A percentile compares a stretch with the other conserved stretches of the same genome.
These are phyloP conservation scores for Xylaria hypoxylon DNA, from an alignment of 2,329 filamentous ascomycete genomes.

Conservation along the genomic window DNA sequence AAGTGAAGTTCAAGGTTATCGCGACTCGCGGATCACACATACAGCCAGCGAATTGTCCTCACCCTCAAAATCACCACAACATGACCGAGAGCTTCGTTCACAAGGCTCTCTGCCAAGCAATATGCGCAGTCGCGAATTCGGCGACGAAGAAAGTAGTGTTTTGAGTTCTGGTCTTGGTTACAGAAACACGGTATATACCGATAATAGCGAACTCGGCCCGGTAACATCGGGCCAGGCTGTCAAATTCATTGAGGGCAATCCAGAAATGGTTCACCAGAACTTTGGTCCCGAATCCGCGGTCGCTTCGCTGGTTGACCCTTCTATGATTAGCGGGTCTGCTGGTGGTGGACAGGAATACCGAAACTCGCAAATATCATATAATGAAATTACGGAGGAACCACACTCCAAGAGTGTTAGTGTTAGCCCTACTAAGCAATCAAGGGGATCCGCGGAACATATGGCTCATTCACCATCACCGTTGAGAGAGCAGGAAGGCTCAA, in stretches of 20 bases:
- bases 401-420: constrained; percentile 51
- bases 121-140: constrained; percentile 62
- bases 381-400: constrained; percentile 36
- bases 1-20: constrained; percentile 67
- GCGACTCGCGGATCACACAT: constrained; percentile 67
- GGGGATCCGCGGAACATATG: constrained; percentile 55
- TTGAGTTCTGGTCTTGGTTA: constrained; percentile 68
- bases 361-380: constrained; percentile 50
- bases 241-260: constrained; percentile 76
- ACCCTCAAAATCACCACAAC: constrained; percentile 66
- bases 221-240: constrained; percentile 76
- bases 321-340: constrained; percentile 73
- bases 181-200: constrained; percentile 62
- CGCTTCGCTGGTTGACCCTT: constrained; percentile 77
- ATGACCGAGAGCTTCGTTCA: constrained; percentile 58
- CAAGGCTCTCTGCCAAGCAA: constrained; percentile 68
- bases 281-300: constrained; percentile 87
- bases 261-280: constrained; percentile 78
- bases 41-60: constrained; percentile 68
- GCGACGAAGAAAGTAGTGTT: constrained; percentile 70
- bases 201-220: constrained; percentile 68
- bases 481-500: constrained; percentile 44
- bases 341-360: constrained; percentile 62
- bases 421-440: constrained; percentile 57
- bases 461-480: constrained; percentile 55